Conservation (phyloP, 805 yeast genomes). For the Sugiyamaella floridensis region DNA sequence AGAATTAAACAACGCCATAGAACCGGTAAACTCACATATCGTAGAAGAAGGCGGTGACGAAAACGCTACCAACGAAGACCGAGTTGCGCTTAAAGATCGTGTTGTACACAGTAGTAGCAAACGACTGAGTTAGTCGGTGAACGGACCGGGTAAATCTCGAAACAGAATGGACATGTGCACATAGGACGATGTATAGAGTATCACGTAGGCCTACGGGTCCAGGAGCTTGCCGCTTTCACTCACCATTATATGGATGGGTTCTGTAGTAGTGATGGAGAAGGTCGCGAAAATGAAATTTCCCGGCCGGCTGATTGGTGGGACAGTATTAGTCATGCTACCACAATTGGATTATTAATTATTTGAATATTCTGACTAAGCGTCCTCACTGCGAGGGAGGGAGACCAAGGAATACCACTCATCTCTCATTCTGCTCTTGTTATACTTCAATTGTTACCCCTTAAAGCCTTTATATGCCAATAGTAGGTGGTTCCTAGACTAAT, state of each 20-base stretch:
- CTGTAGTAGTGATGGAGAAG: not conserved
- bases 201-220: no score
- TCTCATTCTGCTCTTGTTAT: no score
- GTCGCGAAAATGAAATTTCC: not conserved
- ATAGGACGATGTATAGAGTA: no score
- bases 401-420: no score
- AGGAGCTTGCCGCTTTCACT: not conserved
- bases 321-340: not conserved
- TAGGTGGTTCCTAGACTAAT: no score
- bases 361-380: no score
- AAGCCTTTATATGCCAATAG: no score
- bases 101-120: slow-evolving; percentile 51
- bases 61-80: slow-evolving; percentile 72
- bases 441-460: no score
- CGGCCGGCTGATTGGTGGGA: not conserved
- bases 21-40: slow-evolving; percentile 26
- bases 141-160: no score
- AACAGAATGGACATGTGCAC: no score
- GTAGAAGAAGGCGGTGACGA: slow-evolving; percentile 79
- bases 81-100: slow-evolving; percentile 84
- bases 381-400: no score
- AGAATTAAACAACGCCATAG: not conserved
- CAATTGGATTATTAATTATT: not conserved
- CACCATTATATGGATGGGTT: not conserved
- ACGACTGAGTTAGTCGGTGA: slow-evolving; percentile 19